These are phyloP conservation scores for Tricholomella constricta DNA, from an alignment of 768 basidiomycete species.

Conservation along the genomic window DNA sequence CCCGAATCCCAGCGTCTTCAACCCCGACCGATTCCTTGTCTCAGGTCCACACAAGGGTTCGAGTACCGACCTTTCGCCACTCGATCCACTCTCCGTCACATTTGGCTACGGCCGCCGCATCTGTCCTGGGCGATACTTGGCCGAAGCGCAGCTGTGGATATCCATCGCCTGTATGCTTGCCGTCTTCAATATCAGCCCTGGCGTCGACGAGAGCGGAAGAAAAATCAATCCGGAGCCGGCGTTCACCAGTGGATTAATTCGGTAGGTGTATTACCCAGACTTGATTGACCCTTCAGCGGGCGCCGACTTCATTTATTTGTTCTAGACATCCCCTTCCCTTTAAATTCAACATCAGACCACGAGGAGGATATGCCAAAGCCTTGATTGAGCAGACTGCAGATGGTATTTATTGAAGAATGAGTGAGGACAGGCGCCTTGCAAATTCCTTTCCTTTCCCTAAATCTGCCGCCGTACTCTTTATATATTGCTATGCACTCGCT, in stretches of 20 bases:
- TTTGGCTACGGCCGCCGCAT: slow-evolving; percentile 48
- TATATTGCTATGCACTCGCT: no score
- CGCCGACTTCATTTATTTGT: neutral
- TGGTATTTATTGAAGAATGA: neutral
- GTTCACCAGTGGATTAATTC: slow-evolving; percentile 47
- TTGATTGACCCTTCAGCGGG: neutral
- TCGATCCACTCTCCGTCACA: slow-evolving; percentile 36
- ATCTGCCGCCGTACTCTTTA: no score
- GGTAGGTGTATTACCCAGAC: slow-evolving; percentile 31
- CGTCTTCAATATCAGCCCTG: slow-evolving; percentile 41
- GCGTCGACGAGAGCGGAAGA: slow-evolving; percentile 36
- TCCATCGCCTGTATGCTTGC: slow-evolving; percentile 45
- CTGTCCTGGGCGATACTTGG: slow-evolving; percentile 51
- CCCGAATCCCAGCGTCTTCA: slow-evolving; percentile 48
- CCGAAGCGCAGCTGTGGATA: slow-evolving; percentile 47
- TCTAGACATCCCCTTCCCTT: slow-evolving; percentile 36
- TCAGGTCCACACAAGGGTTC: slow-evolving; percentile 15
- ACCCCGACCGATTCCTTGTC: slow-evolving; percentile 49
- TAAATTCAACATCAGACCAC: slow-evolving; percentile 32
- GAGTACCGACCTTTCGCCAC: slow-evolving; percentile 31
- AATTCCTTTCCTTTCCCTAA: no score
- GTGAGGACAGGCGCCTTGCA: neutral
- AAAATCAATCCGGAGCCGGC: slow-evolving; percentile 31
- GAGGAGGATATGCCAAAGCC: slow-evolving; percentile 26
- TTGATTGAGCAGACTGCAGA: slow-evolving; percentile 34